Base-by-base conservation (phyloP, 192 early-diverging fungal genomes). In the Entomortierella beljakovae region DNA sequence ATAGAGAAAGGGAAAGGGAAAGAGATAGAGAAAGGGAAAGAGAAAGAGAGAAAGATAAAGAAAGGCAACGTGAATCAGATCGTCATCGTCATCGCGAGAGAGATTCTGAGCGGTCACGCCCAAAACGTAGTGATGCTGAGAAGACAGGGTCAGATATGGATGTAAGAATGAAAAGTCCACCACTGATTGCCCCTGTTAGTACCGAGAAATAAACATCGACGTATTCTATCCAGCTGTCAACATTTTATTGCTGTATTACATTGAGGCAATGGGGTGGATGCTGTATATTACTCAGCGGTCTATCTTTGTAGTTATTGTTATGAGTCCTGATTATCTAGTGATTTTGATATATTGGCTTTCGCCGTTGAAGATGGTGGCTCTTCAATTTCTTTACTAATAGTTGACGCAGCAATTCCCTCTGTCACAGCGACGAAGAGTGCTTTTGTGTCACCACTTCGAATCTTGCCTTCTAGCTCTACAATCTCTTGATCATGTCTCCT, bases 401-500 rank as follows among this genome's bases (percentile, higher is more conserved):
- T 64, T 33, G 60, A 64, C 46, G 58, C 64, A 25, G n/a, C 34
- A 46, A 70, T 35, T 32, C 43, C 74, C 60, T 62, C 69, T 26
- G 66, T 40, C 2, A 55, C 68, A n/a, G 56, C 38, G 18, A 53
- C 62, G 55, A 57, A 71, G 38, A 51, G 15, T 1, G 34, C 70
- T 37, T 69, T 71, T 8, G 61, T 82, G 40, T 69, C 61, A 22
- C 60, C 71, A 33, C 56, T 63, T 53, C 62, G 60, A 51, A 74
- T 74, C 65, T 79, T 77, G 54, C 67, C 56, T 42, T 83, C 81
- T 7, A 79, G 53, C 22, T 72, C 65, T 7, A 77, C 70, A 35
- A 81, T 72, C 61, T 86, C 74, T 53, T 81, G 61, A 7, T 86
- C 79, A 43, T 85, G 86, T 51, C 77, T 58, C 51, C 88, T 81